A percentile compares a stretch with the other conserved stretches of the same genome.
These are phyloP conservation scores for Arthrobotrys entomopaga DNA, from an alignment of 2,329 filamentous ascomycete genomes.

Conservation along the genomic window DNA sequence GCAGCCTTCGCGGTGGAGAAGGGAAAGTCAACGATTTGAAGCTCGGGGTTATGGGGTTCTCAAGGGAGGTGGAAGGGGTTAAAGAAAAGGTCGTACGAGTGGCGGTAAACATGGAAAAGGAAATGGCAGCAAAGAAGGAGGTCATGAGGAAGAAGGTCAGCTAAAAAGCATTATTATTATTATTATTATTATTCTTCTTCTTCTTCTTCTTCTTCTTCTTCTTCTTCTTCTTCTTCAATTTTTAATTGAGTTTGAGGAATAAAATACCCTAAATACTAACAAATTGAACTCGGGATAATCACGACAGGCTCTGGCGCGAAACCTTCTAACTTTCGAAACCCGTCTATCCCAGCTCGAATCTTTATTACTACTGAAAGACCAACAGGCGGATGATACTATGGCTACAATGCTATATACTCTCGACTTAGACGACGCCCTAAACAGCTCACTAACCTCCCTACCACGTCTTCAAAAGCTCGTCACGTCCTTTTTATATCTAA, in stretches of 20 bases:
- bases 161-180: not conserved
- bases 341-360: slow-evolving; percentile 50
- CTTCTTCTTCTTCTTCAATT: too few relatives aligned
- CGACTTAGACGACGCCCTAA: slow-evolving; percentile 60
- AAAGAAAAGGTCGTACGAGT: slow-evolving; percentile 73
- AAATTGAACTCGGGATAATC: too few relatives aligned
- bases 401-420: slow-evolving; percentile 59
- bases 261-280: too few relatives aligned
- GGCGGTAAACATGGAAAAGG: slow-evolving; percentile 70
- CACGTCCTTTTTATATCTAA: slow-evolving; percentile 69
- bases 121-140: slow-evolving; percentile 74
- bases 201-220: too few relatives aligned
- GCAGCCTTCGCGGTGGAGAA: slow-evolving; percentile 83
- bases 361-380: slow-evolving; percentile 40
- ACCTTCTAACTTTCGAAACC: slow-evolving; percentile 53
- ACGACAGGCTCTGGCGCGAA: slow-evolving; percentile 47
- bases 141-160: slow-evolving; percentile 72
- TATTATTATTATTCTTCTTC: too few relatives aligned
- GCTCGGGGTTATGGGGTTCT: slow-evolving; percentile 85
- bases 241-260: too few relatives aligned
- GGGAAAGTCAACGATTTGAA: slow-evolving; percentile 90
- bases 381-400: slow-evolving; percentile 46
- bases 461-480: slow-evolving; percentile 68
- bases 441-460: slow-evolving; percentile 58
- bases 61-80: slow-evolving; percentile 81